These are phyloP conservation scores for Agastache rugosa DNA, from an alignment of 257 asterid species.

Conservation along the genomic window DNA sequence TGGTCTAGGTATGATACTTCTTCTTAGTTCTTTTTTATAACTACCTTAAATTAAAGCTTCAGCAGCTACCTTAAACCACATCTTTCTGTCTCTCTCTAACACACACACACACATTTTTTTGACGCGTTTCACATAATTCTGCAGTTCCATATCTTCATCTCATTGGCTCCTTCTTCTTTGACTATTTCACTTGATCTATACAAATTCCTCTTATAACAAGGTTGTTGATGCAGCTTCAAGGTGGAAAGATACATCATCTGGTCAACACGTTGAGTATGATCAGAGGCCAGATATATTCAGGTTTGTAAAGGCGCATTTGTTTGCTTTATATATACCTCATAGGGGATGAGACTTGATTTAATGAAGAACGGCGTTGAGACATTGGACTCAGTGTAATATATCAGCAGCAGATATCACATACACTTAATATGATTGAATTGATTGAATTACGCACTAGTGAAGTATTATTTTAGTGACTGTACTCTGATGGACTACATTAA, in stretches of 20 bases:
- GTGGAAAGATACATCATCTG: constrained; percentile 97
- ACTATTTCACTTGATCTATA: constrained; percentile 7
- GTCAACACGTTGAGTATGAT: constrained; percentile 96
- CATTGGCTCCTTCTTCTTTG: constrained; percentile 8
- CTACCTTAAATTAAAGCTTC: constrained; percentile 15
- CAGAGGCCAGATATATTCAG: constrained; percentile 99
- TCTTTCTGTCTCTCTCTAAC: background rate
- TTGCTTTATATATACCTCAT: background rate
- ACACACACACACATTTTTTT: background rate
- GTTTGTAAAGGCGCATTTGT: constrained; percentile 48
- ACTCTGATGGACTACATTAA: constrained; percentile 13
- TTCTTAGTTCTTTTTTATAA: constrained; percentile 17
- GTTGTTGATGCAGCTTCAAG: constrained; percentile 47
- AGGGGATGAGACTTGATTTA: constrained; percentile 14
- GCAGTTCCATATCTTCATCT: constrained; percentile 23
- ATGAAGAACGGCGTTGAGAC: constrained; percentile 13
- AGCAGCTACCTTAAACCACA: background rate
- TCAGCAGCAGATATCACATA: constrained; percentile 20
- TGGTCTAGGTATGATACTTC: constrained; percentile 75
- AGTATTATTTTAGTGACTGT: background rate
- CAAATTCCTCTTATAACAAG: background rate
- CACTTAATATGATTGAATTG: background rate
- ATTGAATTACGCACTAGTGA: constrained; percentile 2
- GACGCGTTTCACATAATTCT: background rate
- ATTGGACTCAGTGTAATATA: constrained; percentile 10